A percentile compares a stretch with the other conserved stretches of the same genome.
phyloP scores from a whole-genome alignment of 805 yeast genomes.

The Starmerella scarabaei region DNA sequence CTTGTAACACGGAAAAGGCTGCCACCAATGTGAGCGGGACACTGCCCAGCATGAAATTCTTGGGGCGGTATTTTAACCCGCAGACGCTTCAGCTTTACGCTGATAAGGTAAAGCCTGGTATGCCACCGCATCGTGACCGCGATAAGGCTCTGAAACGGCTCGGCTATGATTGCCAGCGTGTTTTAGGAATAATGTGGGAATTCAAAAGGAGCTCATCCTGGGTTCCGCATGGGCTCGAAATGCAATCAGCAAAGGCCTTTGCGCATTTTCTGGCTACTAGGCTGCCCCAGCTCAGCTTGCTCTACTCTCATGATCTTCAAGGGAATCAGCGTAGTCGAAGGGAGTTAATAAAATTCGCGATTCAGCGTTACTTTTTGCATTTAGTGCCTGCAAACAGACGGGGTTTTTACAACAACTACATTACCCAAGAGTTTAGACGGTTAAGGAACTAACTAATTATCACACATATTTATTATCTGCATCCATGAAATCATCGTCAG shows the following conservation, averaged over 20 bases:
- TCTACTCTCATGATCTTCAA: too few relatives aligned
- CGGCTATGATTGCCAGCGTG: neutral
- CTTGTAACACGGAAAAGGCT: conserved; percentile 4
- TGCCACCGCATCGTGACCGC: neutral
- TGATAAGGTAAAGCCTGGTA: neutral
- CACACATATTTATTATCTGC: neutral
- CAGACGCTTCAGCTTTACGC: conserved; percentile 5
- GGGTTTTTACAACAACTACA: too few relatives aligned
- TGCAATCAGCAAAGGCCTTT: too few relatives aligned
- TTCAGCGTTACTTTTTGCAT: too few relatives aligned
- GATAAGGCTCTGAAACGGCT: neutral
- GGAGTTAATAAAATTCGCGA: too few relatives aligned
- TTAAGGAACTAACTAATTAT: too few relatives aligned
- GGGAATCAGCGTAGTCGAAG: too few relatives aligned
- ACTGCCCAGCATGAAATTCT: neutral
- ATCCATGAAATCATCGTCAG: conserved; percentile 1
- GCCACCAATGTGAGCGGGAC: neutral
- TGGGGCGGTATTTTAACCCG: conserved; percentile 3
- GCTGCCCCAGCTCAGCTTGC: too few relatives aligned
- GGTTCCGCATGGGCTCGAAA: too few relatives aligned
- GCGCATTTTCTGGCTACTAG: too few relatives aligned
- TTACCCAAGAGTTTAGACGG: too few relatives aligned
- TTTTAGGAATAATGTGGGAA: conserved; percentile 1
- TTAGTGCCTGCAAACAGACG: too few relatives aligned
- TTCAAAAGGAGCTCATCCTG: conserved; percentile 1